Evolutionary conservation across 805 yeast genomes (phyloP).

Genomic region (Candida odintsovae): DNA sequence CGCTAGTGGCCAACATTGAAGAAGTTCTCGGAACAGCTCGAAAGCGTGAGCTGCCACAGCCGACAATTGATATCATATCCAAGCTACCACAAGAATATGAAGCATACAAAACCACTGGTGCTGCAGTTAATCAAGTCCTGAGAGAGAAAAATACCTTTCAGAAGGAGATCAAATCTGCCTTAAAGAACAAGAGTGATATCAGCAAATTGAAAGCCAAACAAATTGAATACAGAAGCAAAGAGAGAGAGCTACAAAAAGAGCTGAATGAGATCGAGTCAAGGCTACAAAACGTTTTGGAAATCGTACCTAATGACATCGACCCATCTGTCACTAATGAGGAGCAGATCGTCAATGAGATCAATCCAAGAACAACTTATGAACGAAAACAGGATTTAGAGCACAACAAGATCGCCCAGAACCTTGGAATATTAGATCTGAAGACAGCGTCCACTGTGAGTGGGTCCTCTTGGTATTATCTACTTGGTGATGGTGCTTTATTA

Average conservation of each 20-base stretch:
- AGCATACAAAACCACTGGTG: constrained; percentile 14
- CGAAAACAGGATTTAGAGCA: constrained; percentile 45
- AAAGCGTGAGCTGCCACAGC: constrained; percentile 25
- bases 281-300: constrained; percentile 36
- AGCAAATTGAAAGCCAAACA: constrained; percentile 11
- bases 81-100: constrained; percentile 24
- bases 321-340: constrained; percentile 38
- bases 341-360: constrained; percentile 46
- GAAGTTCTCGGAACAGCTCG: constrained; percentile 24
- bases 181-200: constrained; percentile 14
- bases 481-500: constrained; percentile 79
- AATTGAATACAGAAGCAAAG: constrained; percentile 13
- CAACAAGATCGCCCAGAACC: constrained; percentile 58
- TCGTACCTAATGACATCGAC: constrained; percentile 61
- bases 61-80: constrained; percentile 21
- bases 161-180: constrained; percentile 20
- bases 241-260: constrained; percentile 14
- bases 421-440: constrained; percentile 63
- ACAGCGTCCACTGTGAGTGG: constrained; percentile 76
- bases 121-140: constrained; percentile 24
- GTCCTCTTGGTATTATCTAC: constrained; percentile 75
- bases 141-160: constrained; percentile 24
- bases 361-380: constrained; percentile 28
- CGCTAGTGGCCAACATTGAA: constrained; percentile 24
- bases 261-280: constrained; percentile 28